Base-by-base conservation (phyloP, 495 filamentous ascomycete genomes). In the Evansstolkia leycettana region DNA sequence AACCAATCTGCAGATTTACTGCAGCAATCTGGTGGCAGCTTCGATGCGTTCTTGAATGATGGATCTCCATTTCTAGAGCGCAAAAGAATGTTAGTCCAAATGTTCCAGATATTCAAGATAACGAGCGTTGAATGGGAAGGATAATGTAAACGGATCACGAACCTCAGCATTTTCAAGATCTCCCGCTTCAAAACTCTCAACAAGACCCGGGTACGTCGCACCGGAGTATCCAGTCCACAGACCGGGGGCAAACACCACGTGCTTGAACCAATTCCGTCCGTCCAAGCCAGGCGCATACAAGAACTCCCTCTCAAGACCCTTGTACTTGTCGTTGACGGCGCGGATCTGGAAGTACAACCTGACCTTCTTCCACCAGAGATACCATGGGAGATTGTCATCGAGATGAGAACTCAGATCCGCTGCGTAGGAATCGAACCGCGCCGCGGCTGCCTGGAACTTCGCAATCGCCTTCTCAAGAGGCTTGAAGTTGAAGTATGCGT, bases 181-280 rank as follows among this genome's bases (percentile, higher is more conserved):
- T 6, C 57, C 57, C 19, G 57, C 66, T 9, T 76, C 72, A 33
- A 80, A 55, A 34, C 67, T 69, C 55, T 80, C 76, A 7, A 76
- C 66, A 15, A 80, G 38, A 8, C 75, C 72, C 2, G 76, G 76
- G 45, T 72, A 80, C 8, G 73, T 79, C 23, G 71, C 81, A 1
- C 85, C 86, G 0, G 84, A 63, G 57, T 94, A 94, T 5, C 86
- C 86, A 0, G 84, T 92, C 85, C 85, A 94, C 27, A 85, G 46
- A 1, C 86, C 77, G n/a, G 77, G 74, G 5, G 75, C 77, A 52
- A 79, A 80, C 17, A 80, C 74, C n/a, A 78, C 69, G 37, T 79
- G 76, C 51, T 80, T 80, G 57, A 72, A 80, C 74, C 75, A 78
- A 25, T 43, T 52, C 32, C 76, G 60, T 4, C 67, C 66, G 41